Evolutionary conservation across 202 grass and related monocot species (phyloP).

Genomic region (Brachypodium distachyon): DNA sequence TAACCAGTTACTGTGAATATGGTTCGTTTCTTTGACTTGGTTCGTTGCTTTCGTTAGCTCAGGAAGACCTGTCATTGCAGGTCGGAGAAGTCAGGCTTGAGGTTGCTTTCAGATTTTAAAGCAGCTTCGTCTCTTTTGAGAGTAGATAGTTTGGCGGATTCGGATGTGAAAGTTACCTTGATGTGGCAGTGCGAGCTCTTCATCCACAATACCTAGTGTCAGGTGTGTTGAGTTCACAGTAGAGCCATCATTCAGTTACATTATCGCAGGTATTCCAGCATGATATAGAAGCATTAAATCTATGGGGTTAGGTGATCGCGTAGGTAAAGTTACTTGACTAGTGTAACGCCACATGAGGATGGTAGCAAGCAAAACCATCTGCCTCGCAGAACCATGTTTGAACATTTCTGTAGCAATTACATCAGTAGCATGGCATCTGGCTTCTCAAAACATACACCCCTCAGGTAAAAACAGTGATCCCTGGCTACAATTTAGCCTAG

Average conservation of each 20-base stretch:
- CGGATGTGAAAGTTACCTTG: not conserved
- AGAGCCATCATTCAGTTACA: not conserved
- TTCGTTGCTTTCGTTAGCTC: not conserved
- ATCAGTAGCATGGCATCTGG: conserved; percentile 14
- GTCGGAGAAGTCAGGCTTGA: not conserved
- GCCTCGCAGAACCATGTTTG: not conserved
- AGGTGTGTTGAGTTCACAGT: not conserved
- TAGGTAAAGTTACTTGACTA: no score
- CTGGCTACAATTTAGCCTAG: conserved; percentile 10
- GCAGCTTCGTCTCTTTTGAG: no score
- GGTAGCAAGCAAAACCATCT: not conserved
- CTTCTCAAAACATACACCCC: conserved; percentile 13
- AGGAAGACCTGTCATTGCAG: not conserved
- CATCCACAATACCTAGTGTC: not conserved
- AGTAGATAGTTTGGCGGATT: not conserved
- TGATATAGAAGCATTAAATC: no score
- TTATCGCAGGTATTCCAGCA: not conserved
- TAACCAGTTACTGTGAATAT: not conserved
- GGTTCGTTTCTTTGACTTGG: not conserved
- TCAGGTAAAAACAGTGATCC: not conserved
- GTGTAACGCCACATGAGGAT: not conserved
- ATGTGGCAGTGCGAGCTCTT: not conserved
- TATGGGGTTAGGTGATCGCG: no score
- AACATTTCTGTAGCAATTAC: not conserved
- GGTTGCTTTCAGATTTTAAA: not conserved